Conservation (phyloP, 768 basidiomycete species). For the Roridomyces roridus region DNA sequence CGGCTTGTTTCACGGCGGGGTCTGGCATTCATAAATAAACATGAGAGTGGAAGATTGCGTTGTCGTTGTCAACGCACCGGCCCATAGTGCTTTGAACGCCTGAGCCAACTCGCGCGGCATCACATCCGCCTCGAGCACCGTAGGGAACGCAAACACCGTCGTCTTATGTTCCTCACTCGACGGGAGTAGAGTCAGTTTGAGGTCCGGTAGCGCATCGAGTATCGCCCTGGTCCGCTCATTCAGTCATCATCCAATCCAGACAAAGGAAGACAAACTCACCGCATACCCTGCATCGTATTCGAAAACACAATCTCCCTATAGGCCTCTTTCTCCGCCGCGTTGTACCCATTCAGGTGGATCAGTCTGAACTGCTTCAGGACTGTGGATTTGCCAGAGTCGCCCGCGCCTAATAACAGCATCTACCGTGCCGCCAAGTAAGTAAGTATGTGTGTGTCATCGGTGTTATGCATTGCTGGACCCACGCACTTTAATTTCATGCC, state of each 20-base stretch:
- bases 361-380: conserved; percentile 97
- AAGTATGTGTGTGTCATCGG: no score
- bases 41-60: background rate
- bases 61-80: background rate
- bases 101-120: conserved; percentile 78
- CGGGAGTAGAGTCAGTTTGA: conserved; percentile 77
- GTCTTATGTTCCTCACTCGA: conserved; percentile 69
- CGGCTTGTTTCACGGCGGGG: conserved; percentile 80
- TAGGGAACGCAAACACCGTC: conserved; percentile 72
- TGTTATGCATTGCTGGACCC: no score
- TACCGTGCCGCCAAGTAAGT: no score
- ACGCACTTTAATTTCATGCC: conserved; percentile 76
- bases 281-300: conserved; percentile 94
- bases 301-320: conserved; percentile 96
- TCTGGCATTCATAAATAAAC: conserved; percentile 41
- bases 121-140: conserved; percentile 79
- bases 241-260: no score
- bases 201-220: conserved; percentile 88
- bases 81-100: conserved; percentile 82
- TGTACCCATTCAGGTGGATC: conserved; percentile 90
- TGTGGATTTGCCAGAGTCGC: conserved; percentile 96
- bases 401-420: conserved; percentile 94
- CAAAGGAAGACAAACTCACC: conserved; percentile 49
- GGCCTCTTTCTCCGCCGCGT: conserved; percentile 83
- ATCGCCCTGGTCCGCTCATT: conserved; percentile 60